A percentile compares a stretch with the other conserved stretches of the same genome.
phyloP scores from a whole-genome alignment of 75 land plant genomes.

The Cunninghamia lanceolata region DNA sequence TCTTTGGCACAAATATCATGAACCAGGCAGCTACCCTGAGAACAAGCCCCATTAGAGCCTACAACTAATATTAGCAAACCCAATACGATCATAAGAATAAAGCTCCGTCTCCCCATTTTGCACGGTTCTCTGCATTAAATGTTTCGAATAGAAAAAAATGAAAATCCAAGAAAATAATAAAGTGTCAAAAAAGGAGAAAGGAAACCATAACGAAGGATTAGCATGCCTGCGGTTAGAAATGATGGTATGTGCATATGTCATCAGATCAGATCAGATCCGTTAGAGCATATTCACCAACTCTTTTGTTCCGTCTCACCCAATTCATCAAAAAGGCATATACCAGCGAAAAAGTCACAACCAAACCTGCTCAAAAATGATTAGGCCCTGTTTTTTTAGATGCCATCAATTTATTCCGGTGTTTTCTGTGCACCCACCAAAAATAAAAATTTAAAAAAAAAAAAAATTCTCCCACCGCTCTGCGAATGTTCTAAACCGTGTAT shows the following conservation, averaged over 20 bases:
- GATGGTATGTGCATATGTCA: not conserved
- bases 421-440: no score
- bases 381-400: no score
- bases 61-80: not conserved
- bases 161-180: not conserved
- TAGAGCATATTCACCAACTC: not conserved
- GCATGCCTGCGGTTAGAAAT: not conserved
- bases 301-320: not conserved
- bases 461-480: no score
- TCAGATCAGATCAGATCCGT: not conserved
- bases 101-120: not conserved
- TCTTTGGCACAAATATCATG: conserved; percentile 10
- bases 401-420: no score
- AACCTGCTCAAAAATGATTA: not conserved
- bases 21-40: conserved; percentile 3
- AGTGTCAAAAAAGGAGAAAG: not conserved
- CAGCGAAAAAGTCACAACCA: not conserved
- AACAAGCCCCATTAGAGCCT: conserved; percentile 1
- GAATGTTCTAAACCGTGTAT: not conserved
- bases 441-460: no score
- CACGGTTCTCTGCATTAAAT: not conserved
- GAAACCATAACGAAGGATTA: not conserved
- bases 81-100: not conserved
- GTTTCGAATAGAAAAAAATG: not conserved
- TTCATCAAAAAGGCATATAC: not conserved